A percentile compares a stretch with the other conserved stretches of the same genome.
phyloP scores from a whole-genome alignment of 2,329 filamentous ascomycete species.

The Coniochaeta pulveracea region DNA sequence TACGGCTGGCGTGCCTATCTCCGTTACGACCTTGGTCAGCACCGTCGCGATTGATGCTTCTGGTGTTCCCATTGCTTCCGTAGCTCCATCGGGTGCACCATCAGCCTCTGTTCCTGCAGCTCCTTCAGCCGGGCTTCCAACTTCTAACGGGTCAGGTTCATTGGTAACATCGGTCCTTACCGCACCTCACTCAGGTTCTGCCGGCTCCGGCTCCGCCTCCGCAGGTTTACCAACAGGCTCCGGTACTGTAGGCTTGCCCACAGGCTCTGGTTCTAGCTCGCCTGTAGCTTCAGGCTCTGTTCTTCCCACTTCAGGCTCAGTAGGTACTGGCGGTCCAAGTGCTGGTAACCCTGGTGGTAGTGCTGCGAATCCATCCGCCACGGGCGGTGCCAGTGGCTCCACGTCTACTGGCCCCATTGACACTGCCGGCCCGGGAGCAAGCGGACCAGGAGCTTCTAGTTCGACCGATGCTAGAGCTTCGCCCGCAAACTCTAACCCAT shows the following conservation, averaged over 20 bases:
- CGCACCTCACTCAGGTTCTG: background rate
- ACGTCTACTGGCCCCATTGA: too few species aligned
- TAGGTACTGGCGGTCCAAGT: background rate
- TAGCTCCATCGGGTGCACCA: background rate
- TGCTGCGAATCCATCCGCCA: too few species aligned
- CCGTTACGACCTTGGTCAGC: too few species aligned
- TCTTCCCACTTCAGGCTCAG: background rate
- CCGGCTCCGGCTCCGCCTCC: background rate
- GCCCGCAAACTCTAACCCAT: too few species aligned
- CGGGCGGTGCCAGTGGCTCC: too few species aligned
- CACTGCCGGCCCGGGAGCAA: too few species aligned
- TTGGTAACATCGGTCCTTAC: background rate
- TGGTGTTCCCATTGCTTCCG: background rate
- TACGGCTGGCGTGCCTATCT: background rate
- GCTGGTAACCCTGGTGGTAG: background rate
- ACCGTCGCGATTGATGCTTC: too few species aligned
- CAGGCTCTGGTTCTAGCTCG: background rate
- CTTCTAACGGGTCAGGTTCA: background rate
- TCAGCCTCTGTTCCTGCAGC: background rate
- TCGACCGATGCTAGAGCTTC: too few species aligned
- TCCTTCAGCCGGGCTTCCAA: background rate
- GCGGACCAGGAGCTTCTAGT: too few species aligned
- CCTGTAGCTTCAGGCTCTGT: background rate
- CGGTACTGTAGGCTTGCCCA: too few species aligned
- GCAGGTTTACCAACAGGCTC: too few species aligned